phyloP scores from a whole-genome alignment of 371 early-diverging fungal species.

The Mucor piriformis region DNA sequence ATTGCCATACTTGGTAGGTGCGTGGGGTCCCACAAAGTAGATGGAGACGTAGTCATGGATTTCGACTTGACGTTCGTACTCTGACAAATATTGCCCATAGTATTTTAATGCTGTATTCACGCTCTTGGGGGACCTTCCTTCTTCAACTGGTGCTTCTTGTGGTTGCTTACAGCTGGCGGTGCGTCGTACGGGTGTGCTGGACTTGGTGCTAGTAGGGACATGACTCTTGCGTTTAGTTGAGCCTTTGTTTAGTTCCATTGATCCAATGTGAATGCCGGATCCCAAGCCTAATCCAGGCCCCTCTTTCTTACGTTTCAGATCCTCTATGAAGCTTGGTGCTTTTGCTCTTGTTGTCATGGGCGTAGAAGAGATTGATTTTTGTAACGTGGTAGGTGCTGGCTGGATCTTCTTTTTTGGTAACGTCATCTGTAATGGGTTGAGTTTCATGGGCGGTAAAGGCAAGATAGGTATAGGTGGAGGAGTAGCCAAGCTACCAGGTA shows the following conservation, averaged over 20 bases:
- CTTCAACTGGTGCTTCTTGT: neutral
- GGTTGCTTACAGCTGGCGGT: conserved; percentile 4
- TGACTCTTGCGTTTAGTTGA: conserved; percentile 6
- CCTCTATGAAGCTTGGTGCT: too few species aligned
- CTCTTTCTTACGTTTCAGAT: too few species aligned
- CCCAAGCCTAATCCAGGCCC: conserved; percentile 4
- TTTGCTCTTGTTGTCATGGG: neutral
- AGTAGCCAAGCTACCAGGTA: conserved; percentile 51
- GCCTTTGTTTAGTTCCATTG: neutral
- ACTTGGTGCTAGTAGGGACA: neutral
- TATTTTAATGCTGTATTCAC: conserved; percentile 30
- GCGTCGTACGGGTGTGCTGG: neutral
- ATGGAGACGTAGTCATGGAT: conserved; percentile 75
- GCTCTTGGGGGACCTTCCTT: conserved; percentile 37
- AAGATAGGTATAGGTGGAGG: conserved; percentile 45
- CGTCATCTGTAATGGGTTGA: conserved; percentile 43
- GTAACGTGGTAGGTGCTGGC: conserved; percentile 17
- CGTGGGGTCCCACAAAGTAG: conserved; percentile 82
- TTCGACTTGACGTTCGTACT: conserved; percentile 78
- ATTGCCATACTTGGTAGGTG: conserved; percentile 54
- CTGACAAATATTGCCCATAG: conserved; percentile 55
- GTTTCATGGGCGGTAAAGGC: conserved; percentile 51
- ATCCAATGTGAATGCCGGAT: conserved; percentile 2
- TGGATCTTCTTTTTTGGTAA: conserved; percentile 21
- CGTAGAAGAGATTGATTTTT: conserved; percentile 2